Conservation (phyloP, 1,139 yeast genomes). For the Candida smagusa region DNA sequence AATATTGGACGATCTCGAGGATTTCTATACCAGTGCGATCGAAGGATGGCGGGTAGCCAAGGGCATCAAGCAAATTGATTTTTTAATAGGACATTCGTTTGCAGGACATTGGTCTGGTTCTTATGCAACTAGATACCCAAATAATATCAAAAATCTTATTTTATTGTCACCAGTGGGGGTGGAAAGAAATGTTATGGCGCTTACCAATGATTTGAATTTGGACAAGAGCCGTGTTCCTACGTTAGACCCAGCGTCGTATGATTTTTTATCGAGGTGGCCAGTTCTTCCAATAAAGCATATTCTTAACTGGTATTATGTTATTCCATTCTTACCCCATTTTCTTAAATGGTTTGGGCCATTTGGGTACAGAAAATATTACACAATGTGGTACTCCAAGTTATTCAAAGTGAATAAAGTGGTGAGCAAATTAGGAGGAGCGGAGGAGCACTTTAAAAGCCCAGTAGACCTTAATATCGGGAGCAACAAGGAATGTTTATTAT, state of each 20-base stretch:
- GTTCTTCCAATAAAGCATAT: conserved; percentile 29
- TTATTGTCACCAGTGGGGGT: conserved; percentile 91
- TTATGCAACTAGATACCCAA: conserved; percentile 45
- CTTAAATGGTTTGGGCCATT: conserved; percentile 48
- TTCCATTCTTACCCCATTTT: conserved; percentile 43
- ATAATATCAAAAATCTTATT: conserved; percentile 59
- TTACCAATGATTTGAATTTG: conserved; percentile 35
- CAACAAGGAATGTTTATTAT: conserved; percentile 38
- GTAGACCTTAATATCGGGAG: conserved; percentile 41
- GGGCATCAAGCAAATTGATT: conserved; percentile 35
- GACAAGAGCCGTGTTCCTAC: conserved; percentile 22
- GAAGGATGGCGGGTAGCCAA: conserved; percentile 37
- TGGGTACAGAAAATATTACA: conserved; percentile 44
- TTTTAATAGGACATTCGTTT: conserved; percentile 43
- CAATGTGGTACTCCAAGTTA: conserved; percentile 44
- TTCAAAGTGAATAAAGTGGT: conserved; percentile 44
- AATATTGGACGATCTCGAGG: conserved; percentile 38
- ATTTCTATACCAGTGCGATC: conserved; percentile 34
- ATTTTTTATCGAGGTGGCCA: conserved; percentile 47
- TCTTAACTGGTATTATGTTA: conserved; percentile 37
- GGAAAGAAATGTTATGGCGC: conserved; percentile 65
- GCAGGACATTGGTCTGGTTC: conserved; percentile 49
- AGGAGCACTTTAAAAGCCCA: conserved; percentile 17
- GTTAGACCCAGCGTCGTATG: conserved; percentile 34
- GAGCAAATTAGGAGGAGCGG: conserved; percentile 31